Evolutionary conservation across 108 stramenopile species (phyloP).

Genomic region (Chaetoceros tenuissimus): DNA sequence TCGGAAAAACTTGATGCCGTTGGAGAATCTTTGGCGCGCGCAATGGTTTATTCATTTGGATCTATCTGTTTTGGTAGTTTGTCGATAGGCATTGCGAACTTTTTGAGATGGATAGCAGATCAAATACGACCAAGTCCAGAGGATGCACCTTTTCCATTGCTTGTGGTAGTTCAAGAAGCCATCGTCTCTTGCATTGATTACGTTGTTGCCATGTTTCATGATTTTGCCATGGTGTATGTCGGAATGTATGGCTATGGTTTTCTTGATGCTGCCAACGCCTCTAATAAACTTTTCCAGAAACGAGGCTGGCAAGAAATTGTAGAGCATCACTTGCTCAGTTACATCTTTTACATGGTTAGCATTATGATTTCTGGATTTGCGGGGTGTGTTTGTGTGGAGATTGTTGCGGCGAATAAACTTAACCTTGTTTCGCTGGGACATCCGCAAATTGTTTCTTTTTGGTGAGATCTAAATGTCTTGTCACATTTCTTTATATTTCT

Average conservation of each 20-base stretch:
- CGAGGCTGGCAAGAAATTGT: constrained; percentile 85
- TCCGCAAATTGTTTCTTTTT: constrained; percentile 44
- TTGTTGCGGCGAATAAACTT: constrained; percentile 42
- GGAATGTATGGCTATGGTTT: constrained; percentile 84
- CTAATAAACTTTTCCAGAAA: constrained; percentile 66
- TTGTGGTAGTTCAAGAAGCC: constrained; percentile 48
- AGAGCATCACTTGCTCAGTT: constrained; percentile 75
- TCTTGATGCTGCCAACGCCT: constrained; percentile 56
- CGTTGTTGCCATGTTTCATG: constrained; percentile 56
- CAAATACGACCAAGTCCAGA: constrained; percentile 56
- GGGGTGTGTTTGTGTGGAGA: constrained; percentile 52
- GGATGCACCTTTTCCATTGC: constrained; percentile 47
- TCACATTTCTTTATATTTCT: not conserved
- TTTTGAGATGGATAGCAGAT: constrained; percentile 60
- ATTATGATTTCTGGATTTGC: constrained; percentile 67
- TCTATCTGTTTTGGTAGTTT: constrained; percentile 88
- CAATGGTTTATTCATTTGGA: constrained; percentile 63
- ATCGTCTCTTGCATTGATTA: constrained; percentile 56
- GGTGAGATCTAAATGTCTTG: constrained; percentile 23
- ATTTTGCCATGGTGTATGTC: constrained; percentile 81
- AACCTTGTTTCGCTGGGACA: constrained; percentile 35
- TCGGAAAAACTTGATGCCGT: constrained; percentile 19
- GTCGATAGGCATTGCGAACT: constrained; percentile 69
- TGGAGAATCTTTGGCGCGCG: constrained; percentile 32
- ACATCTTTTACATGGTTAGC: constrained; percentile 62